Evolutionary conservation across 805 yeast species (phyloP), one percentile per base, ranked within the genome.

Genomic region (Sporopachydermia quercuum): DNA sequence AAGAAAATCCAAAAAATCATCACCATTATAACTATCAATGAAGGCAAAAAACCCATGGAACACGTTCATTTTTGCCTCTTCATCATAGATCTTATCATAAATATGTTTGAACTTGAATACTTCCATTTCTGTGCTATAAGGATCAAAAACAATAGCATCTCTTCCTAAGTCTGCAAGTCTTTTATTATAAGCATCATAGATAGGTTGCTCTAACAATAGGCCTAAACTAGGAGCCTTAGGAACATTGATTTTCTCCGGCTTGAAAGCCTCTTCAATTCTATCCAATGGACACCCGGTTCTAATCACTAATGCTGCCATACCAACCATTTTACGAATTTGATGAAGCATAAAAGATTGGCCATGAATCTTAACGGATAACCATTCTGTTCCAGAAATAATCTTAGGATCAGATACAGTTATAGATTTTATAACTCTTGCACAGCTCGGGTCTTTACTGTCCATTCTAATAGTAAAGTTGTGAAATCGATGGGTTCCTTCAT

Each of bases 141-240:
- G 66, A 3, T 69, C 68, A 52, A 87, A 91, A 27, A 74, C 75
- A 41, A 91, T 66, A 14, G 71, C 71, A 19, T 79, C 79, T 55
- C 83, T 82, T 15, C 96, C 96, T 51, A 79, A 74, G 40, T 75
- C 74, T 45, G 70, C 68, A 48, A 86, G 66, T 53, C 74, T 72
- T 18, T 67, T 62, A 58, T 91, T 91, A 57, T 80, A 84, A 11
- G 82, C 78, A 38, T 82, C 93, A 56, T 84, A 91, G 8, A 87
- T 93, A 0, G 98, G 98, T 42, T 80, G 76, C 53, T 91, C 97
- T 44, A 91, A 68, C 39, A 91, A 62, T 41, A 91, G 65, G 0
- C 98, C 98, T 44, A 91, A 66, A 18, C 97, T 94, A 3, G 98
- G 98, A 0, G 97, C 98, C 59, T 91, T 91, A 41, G 98, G 98